phyloP scores from a whole-genome alignment of 208 protist species.

The Leishmania braziliensis region DNA sequence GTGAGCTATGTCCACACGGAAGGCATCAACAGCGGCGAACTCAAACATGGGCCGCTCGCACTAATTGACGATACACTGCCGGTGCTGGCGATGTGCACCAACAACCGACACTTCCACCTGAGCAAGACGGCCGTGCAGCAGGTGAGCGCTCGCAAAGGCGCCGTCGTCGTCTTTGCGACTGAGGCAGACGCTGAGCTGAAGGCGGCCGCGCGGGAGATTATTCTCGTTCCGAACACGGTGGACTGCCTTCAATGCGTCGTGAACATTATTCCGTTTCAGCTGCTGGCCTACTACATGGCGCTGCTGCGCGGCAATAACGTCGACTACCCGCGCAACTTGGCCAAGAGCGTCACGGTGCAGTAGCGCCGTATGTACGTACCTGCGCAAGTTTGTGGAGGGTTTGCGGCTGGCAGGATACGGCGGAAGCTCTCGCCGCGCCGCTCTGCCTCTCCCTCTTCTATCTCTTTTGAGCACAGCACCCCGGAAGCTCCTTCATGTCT shows the following conservation, averaged over 20 bases:
- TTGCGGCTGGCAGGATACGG: not conserved
- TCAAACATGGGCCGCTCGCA: conserved; percentile 98
- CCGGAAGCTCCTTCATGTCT: not conserved
- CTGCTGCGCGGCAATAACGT: conserved; percentile 91
- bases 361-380: not conserved
- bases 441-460: not conserved
- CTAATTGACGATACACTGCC: conserved; percentile 94
- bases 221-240: conserved; percentile 82
- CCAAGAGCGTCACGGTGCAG: conserved; percentile 97
- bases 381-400: not conserved
- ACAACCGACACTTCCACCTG: conserved; percentile 74
- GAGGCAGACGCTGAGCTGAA: conserved; percentile 59
- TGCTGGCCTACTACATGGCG: conserved; percentile 97
- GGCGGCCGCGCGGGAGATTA: conserved; percentile 28
- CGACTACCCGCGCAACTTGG: conserved; percentile 95
- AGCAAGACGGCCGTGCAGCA: conserved; percentile 91
- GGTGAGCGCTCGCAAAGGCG: conserved; percentile 84
- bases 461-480: not conserved
- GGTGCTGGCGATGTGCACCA: conserved; percentile 91
- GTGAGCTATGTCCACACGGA: conserved; percentile 98
- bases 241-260: conserved; percentile 92
- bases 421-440: not conserved
- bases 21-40: conserved; percentile 94
- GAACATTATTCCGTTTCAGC: conserved; percentile 96
- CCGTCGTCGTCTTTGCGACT: conserved; percentile 75